Percentiles rank a stretch among this genome's conserved stretches.
Evolutionary conservation across 371 early-diverging fungal genomes (phyloP).

Genomic region (Actinomortierella ambigua): DNA sequence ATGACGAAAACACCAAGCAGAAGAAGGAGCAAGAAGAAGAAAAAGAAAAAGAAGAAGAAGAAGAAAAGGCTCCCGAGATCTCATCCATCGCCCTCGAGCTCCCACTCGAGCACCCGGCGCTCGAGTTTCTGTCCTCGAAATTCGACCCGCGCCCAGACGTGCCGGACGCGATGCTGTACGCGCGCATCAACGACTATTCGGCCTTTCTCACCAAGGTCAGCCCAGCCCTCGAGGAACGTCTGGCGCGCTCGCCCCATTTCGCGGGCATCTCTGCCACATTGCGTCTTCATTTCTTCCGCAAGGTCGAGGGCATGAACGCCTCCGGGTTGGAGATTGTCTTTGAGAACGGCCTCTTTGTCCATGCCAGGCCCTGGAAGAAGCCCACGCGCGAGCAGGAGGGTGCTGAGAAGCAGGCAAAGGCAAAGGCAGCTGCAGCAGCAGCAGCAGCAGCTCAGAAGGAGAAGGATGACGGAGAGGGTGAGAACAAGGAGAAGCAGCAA

Average conservation of each 20-base stretch:
- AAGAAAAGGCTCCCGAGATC: too few relatives aligned
- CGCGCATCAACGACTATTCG: too few relatives aligned
- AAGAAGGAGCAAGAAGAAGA: too few relatives aligned
- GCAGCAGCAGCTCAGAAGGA: too few relatives aligned
- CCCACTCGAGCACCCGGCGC: slow-evolving; percentile 11
- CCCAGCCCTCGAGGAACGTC: slow-evolving; percentile 26
- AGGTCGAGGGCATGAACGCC: slow-evolving; percentile 23
- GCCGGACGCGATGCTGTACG: too few relatives aligned
- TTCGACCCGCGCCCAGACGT: not conserved
- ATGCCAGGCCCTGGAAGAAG: not conserved
- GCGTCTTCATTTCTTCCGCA: slow-evolving; percentile 24
- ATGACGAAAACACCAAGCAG: too few relatives aligned
- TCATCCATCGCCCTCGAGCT: slow-evolving; percentile 7
- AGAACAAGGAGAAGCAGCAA: slow-evolving; percentile 8
- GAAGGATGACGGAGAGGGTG: too few relatives aligned
- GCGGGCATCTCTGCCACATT: slow-evolving; percentile 9
- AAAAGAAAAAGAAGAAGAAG: too few relatives aligned
- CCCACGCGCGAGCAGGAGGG: not conserved
- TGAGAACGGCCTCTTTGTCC: slow-evolving; percentile 25
- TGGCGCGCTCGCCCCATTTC: slow-evolving; percentile 11
- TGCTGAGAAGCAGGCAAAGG: slow-evolving; percentile 4
- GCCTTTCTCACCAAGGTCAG: slow-evolving; percentile 13
- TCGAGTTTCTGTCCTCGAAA: slow-evolving; percentile 10
- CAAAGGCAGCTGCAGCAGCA: too few relatives aligned
- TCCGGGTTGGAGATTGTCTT: slow-evolving; percentile 27